Percentiles rank a stretch among this genome's conserved stretches.
Conservation (phyloP, 768 basidiomycete species). For the Boletus reticulatus region DNA sequence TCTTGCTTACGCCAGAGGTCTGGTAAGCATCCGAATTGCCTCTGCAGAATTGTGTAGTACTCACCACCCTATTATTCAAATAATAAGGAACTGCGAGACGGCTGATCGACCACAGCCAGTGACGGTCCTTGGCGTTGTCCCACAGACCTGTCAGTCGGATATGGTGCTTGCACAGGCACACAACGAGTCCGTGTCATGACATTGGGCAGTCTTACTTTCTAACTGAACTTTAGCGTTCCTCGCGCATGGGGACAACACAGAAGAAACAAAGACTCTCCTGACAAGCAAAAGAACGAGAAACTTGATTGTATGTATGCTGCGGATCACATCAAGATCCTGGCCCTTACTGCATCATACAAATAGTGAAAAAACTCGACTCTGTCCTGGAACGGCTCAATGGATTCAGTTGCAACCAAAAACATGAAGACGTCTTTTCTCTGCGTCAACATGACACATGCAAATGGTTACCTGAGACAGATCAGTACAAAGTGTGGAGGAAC, state of each 20-base stretch:
- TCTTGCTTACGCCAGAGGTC: not conserved
- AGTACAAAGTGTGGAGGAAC: not conserved
- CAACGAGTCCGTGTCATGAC: too few species aligned
- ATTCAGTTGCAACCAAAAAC: not conserved
- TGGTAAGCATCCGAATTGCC: not conserved
- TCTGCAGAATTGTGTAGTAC: too few species aligned
- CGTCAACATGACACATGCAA: slow-evolving; percentile 4
- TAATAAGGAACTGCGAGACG: not conserved
- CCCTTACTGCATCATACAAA: not conserved
- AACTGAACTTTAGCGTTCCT: too few species aligned
- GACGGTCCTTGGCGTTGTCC: not conserved
- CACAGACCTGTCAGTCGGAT: too few species aligned
- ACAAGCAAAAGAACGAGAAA: too few species aligned
- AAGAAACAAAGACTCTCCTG: too few species aligned
- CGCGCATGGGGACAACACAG: too few species aligned
- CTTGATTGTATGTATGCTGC: too few species aligned
- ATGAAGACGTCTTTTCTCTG: not conserved
- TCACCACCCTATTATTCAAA: not conserved
- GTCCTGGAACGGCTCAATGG: not conserved
- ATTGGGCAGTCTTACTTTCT: too few species aligned
- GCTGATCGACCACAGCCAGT: not conserved
- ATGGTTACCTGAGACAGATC: slow-evolving; percentile 1
- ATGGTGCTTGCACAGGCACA: too few species aligned
- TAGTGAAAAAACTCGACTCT: not conserved
- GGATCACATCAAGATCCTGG: not conserved